Conservation (phyloP, 345 rosid species). For the Linum usitatissimum region DNA sequence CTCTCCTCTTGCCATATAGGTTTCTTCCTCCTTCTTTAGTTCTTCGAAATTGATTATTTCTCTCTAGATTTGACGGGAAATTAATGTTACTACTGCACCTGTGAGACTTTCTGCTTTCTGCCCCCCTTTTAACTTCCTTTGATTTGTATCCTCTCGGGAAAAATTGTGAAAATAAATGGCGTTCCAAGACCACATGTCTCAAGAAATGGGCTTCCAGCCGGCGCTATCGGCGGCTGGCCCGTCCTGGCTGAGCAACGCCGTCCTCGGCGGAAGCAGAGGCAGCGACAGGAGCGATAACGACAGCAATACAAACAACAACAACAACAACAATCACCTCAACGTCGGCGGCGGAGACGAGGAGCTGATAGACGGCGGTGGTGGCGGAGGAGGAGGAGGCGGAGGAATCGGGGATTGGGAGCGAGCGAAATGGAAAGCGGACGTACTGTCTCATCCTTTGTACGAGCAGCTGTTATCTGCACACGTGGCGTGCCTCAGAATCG, state of each 20-base stretch:
- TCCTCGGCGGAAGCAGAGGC: slow-evolving; percentile 15
- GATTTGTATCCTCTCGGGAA: neutral
- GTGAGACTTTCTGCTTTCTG: neutral
- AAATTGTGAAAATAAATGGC: slow-evolving; percentile 13
- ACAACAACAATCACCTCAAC: neutral
- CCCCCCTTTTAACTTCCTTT: neutral
- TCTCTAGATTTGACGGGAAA: neutral
- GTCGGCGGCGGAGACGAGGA: slow-evolving; percentile 14
- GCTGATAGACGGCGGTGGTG: slow-evolving; percentile 5
- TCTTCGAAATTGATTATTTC: neutral
- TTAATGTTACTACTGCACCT: neutral
- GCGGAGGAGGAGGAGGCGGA: slow-evolving; percentile 9
- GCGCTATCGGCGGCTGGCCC: slow-evolving; percentile 18
- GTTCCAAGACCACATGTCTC: slow-evolving; percentile 21
- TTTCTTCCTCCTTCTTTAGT: neutral
- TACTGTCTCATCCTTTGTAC: slow-evolving; percentile 36
- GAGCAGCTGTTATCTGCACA: slow-evolving; percentile 32
- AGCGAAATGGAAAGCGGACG: slow-evolving; percentile 32
- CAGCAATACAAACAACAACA: slow-evolving; percentile 9
- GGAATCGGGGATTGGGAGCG: slow-evolving; percentile 26
- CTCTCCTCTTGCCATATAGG: neutral
- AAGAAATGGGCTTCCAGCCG: slow-evolving; percentile 22
- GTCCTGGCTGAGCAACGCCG: slow-evolving; percentile 33
- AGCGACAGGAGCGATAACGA: slow-evolving; percentile 1
- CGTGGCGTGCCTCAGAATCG: slow-evolving; percentile 29